Percentiles rank a stretch among this genome's conserved stretches.
These are phyloP conservation scores for Camelina hispida DNA, from an alignment of 345 rosid species.

Conservation along the genomic window DNA sequence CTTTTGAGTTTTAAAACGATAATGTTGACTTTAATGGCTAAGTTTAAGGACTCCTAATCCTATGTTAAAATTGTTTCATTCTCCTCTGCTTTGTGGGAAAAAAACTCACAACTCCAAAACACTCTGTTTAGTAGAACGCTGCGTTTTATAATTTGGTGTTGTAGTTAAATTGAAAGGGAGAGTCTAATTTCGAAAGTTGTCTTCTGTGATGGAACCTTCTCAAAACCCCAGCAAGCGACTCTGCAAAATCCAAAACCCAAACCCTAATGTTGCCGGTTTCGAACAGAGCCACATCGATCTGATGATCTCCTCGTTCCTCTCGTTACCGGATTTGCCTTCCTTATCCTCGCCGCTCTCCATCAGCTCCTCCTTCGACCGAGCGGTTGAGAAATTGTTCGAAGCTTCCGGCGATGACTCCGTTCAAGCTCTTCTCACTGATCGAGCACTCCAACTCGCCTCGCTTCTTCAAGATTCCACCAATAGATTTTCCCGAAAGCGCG, in stretches of 20 bases:
- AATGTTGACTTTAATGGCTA: no score
- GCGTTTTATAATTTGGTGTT: no score
- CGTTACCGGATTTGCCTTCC: constrained; percentile 17
- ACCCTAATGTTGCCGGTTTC: not conserved
- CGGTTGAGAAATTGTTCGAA: constrained; percentile 29
- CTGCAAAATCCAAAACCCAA: not conserved
- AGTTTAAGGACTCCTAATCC: no score
- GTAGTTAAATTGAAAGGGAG: no score
- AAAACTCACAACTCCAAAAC: no score
- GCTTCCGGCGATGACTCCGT: not conserved
- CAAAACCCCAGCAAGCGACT: constrained; percentile 4
- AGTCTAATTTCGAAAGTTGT: no score
- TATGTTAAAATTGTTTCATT: not conserved
- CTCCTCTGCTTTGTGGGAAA: not conserved
- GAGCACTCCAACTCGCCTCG: not conserved
- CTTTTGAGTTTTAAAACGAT: no score
- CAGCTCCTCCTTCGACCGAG: not conserved
- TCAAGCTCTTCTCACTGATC: not conserved
- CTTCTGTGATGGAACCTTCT: no score
- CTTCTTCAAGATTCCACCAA: constrained; percentile 3
- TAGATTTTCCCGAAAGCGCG: not conserved
- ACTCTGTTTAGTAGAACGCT: no score
- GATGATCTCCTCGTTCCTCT: constrained; percentile 17
- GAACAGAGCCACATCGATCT: constrained; percentile 2
- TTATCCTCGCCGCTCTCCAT: constrained; percentile 18